These are phyloP conservation scores for Penicillium sp. DNA, from an alignment of 2,329 filamentous ascomycete genomes.

Conservation along the genomic window DNA sequence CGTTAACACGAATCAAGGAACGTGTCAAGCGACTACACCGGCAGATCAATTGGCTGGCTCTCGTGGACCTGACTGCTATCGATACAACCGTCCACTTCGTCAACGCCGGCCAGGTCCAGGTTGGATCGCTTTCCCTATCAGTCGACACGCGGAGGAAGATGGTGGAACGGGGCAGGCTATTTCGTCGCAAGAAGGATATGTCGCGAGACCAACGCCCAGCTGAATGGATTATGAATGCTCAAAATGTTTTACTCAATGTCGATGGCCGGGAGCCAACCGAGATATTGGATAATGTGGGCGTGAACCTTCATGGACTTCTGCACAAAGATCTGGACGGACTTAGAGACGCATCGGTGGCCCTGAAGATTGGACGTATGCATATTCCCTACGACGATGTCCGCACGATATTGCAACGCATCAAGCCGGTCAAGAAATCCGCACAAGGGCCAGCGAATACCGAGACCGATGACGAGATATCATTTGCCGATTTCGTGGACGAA, in stretches of 20 bases:
- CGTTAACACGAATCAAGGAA: conserved; percentile 75
- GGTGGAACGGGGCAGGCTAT: conserved; percentile 84
- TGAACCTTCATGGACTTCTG: conserved; percentile 89
- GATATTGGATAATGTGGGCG: conserved; percentile 77
- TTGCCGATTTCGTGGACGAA: conserved; percentile 73
- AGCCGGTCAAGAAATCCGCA: conserved; percentile 34
- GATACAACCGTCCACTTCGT: conserved; percentile 74
- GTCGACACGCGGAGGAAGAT: conserved; percentile 91
- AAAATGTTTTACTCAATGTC: conserved; percentile 84
- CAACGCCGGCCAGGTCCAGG: conserved; percentile 78
- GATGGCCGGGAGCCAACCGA: conserved; percentile 82
- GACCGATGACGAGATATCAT: conserved; percentile 58
- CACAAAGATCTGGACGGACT: conserved; percentile 83
- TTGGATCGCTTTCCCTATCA: conserved; percentile 79
- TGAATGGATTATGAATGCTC: conserved; percentile 87
- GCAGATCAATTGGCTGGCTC: conserved; percentile 80
- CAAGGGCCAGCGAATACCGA: conserved; percentile 42
- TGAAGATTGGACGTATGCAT: conserved; percentile 88
- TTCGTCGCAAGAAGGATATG: conserved; percentile 71
- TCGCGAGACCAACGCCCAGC: conserved; percentile 68
- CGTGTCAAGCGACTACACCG: conserved; percentile 80
- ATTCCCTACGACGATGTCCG: conserved; percentile 85
- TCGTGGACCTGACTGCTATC: conserved; percentile 84
- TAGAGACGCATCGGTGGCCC: conserved; percentile 80
- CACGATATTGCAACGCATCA: conserved; percentile 39